Percentiles rank a stretch among this genome's conserved stretches.
Conservation (phyloP, 108 stramenopile genomes). For the Nitzschia palea region DNA sequence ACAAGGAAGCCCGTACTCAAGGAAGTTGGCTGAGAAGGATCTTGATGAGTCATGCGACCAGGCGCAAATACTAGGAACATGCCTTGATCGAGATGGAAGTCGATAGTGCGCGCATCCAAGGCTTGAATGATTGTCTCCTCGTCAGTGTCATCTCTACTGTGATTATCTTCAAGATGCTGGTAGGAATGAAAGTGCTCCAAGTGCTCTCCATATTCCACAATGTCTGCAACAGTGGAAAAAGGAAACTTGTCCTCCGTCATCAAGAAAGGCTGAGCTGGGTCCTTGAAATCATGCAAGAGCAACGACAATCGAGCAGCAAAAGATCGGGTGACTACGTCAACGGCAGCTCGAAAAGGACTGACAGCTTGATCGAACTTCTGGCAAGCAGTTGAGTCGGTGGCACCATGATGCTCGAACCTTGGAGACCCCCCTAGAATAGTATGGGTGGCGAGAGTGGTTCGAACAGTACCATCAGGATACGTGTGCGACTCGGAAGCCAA, state of each 20-base stretch:
- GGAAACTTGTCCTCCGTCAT: slow-evolving; percentile 9
- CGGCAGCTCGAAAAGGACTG: not conserved
- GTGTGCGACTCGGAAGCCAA: not conserved
- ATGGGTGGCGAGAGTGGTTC: slow-evolving; percentile 40
- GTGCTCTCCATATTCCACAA: slow-evolving; percentile 62
- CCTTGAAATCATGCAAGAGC: not conserved
- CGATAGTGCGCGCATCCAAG: too few relatives aligned
- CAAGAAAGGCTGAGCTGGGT: not conserved
- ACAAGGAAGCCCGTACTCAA: slow-evolving; percentile 56
- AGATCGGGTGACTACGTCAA: not conserved
- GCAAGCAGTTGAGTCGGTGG: not conserved
- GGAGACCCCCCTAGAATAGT: not conserved
- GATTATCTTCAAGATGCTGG: too few relatives aligned
- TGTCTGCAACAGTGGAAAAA: slow-evolving; percentile 35
- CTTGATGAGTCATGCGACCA: too few relatives aligned
- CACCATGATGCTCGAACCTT: not conserved
- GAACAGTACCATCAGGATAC: slow-evolving; percentile 39
- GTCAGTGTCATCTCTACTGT: too few relatives aligned
- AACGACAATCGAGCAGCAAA: not conserved
- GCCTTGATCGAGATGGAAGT: too few relatives aligned
- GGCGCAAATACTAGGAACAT: slow-evolving; percentile 16
- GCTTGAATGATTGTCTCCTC: too few relatives aligned
- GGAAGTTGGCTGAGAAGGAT: too few relatives aligned
- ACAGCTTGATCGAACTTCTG: not conserved
- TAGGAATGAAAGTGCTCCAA: slow-evolving; percentile 90